Evolutionary conservation across 2,329 filamentous ascomycete species (phyloP).

Genomic region (Sphaerulina vaccinii): DNA sequence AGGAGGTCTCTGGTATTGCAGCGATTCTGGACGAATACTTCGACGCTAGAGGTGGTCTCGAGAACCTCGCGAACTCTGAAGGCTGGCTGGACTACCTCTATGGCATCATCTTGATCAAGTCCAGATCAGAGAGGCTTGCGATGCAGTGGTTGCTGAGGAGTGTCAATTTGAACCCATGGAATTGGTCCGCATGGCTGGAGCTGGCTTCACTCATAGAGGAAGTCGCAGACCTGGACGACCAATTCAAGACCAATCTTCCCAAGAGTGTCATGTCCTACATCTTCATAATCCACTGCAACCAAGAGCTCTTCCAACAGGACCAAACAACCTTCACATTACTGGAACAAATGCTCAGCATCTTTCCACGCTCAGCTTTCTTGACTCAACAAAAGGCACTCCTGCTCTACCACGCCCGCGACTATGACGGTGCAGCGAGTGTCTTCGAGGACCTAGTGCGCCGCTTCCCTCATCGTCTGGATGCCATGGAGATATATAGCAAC

Average conservation of each 20-base stretch:
- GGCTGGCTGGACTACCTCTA: slow-evolving; percentile 96
- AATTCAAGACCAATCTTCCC: slow-evolving; percentile 60
- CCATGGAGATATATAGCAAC: slow-evolving; percentile 93
- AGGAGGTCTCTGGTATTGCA: slow-evolving; percentile 74
- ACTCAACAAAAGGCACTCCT: slow-evolving; percentile 86
- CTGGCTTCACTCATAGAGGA: slow-evolving; percentile 76
- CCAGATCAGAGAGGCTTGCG: slow-evolving; percentile 83
- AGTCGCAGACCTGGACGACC: slow-evolving; percentile 69
- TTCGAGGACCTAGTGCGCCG: slow-evolving; percentile 61
- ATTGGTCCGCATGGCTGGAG: slow-evolving; percentile 97
- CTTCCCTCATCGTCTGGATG: slow-evolving; percentile 73
- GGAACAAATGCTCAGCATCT: slow-evolving; percentile 76
- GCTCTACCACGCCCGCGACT: slow-evolving; percentile 84
- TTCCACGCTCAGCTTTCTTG: slow-evolving; percentile 84
- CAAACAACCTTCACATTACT: slow-evolving; percentile 72
- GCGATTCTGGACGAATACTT: slow-evolving; percentile 81
- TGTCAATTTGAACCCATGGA: slow-evolving; percentile 86
- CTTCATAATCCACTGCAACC: slow-evolving; percentile 85
- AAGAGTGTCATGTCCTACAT: slow-evolving; percentile 91
- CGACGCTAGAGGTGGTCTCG: slow-evolving; percentile 52
- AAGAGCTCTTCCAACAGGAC: slow-evolving; percentile 87
- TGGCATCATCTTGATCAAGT: slow-evolving; percentile 83
- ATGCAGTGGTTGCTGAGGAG: slow-evolving; percentile 84
- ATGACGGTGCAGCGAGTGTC: slow-evolving; percentile 54
- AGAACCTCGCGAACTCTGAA: slow-evolving; percentile 50